Conservation (phyloP, 306 rosid genomes). For the Cicer judaicum region DNA sequence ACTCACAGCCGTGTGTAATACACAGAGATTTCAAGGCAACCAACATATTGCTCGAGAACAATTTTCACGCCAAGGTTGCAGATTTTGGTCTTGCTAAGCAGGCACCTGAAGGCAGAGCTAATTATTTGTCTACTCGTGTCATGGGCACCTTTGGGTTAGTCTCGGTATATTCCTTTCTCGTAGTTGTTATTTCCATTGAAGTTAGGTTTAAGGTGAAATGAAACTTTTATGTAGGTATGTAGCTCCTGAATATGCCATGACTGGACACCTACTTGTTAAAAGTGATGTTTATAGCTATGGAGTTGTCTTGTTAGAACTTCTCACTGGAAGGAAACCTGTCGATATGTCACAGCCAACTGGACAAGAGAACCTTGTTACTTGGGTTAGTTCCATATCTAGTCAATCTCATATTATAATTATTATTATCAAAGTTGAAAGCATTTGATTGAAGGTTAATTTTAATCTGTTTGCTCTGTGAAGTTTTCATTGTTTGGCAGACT, state of each 20-base stretch:
- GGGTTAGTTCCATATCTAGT: constrained; percentile 66
- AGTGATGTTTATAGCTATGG: constrained; percentile 99
- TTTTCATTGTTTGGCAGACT: constrained; percentile 21
- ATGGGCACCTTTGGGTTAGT: constrained; percentile 99
- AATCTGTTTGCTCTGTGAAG: background rate
- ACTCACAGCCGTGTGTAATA: constrained; percentile 95
- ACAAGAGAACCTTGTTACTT: constrained; percentile 95
- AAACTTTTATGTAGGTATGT: constrained; percentile 71
- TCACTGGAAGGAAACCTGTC: constrained; percentile 93
- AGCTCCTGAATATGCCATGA: constrained; percentile 99
- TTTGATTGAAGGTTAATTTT: constrained; percentile 5
- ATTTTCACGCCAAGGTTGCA: constrained; percentile 93
- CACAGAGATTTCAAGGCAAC: constrained; percentile 99
- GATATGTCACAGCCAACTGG: constrained; percentile 97
- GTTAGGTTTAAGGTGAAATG: constrained; percentile 41
- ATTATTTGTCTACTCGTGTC: constrained; percentile 95
- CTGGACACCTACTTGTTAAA: constrained; percentile 97
- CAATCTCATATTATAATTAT: constrained; percentile 29
- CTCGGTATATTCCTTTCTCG: constrained; percentile 38
- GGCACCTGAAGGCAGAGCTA: constrained; percentile 95
- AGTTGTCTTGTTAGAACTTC: constrained; percentile 90
- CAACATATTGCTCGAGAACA: constrained; percentile 91
- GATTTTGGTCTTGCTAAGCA: constrained; percentile 99
- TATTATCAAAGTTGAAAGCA: constrained; percentile 33
- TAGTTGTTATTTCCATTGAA: constrained; percentile 20